These are phyloP conservation scores for Rhynchosporium secalis DNA, from an alignment of 2,329 filamentous ascomycete genomes.

Conservation along the genomic window DNA sequence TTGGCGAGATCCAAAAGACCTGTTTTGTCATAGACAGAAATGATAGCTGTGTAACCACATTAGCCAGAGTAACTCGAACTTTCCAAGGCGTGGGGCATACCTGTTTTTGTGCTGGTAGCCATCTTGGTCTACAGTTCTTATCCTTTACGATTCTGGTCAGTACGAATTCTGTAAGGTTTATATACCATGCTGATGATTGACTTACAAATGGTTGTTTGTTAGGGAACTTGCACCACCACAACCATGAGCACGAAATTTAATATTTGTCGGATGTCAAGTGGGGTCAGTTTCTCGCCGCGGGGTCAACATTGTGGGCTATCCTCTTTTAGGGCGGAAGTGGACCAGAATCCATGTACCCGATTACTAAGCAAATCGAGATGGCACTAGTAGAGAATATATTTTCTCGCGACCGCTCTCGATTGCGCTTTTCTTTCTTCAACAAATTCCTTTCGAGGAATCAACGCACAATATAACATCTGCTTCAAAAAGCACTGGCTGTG, in stretches of 20 bases:
- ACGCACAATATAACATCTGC: slow-evolving; percentile 25
- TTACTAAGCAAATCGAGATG: neutral
- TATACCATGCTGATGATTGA: neutral
- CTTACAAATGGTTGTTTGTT: neutral
- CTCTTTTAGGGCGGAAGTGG: neutral
- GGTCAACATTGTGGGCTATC: neutral
- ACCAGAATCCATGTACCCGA: neutral
- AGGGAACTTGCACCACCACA: neutral
- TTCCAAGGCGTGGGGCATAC: slow-evolving; percentile 17
- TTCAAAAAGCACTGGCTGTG: slow-evolving; percentile 38
- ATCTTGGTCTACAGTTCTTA: slow-evolving; percentile 21
- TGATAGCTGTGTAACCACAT: slow-evolving; percentile 62
- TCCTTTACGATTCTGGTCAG: neutral
- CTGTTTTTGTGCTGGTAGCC: slow-evolving; percentile 31
- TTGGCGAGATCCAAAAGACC: slow-evolving; percentile 90
- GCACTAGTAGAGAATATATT: slow-evolving; percentile 5
- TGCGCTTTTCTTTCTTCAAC: slow-evolving; percentile 10
- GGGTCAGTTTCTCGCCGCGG: slow-evolving; percentile 6
- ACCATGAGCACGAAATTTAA: slow-evolving; percentile 9
- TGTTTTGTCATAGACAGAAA: slow-evolving; percentile 99
- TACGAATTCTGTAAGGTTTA: neutral
- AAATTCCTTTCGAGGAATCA: slow-evolving; percentile 15
- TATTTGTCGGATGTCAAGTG: neutral
- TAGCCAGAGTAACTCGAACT: neutral
- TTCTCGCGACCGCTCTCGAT: neutral